Conservation (phyloP, 257 asterid species). For the Solanum chiquidenum region DNA sequence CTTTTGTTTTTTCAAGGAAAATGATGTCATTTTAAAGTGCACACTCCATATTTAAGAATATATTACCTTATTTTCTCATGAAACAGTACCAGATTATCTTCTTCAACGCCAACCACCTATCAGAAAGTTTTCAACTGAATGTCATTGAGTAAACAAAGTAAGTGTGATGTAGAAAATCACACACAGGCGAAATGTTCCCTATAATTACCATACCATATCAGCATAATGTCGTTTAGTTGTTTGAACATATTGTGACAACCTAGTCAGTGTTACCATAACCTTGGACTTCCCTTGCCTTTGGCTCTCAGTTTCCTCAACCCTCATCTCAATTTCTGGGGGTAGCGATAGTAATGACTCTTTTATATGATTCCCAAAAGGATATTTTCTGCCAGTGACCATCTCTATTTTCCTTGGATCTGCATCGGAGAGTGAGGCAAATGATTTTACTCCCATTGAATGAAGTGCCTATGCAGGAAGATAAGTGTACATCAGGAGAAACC, state of each 20-base stretch:
- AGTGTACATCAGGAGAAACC: neutral
- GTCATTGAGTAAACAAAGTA: neutral
- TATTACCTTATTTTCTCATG: slow-evolving; percentile 81
- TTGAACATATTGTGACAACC: slow-evolving; percentile 50
- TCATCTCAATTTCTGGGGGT: slow-evolving; percentile 84
- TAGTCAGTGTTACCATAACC: slow-evolving; percentile 63
- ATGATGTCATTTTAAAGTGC: neutral
- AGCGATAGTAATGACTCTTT: slow-evolving; percentile 67
- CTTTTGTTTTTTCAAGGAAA: neutral
- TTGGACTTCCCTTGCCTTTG: slow-evolving; percentile 64
- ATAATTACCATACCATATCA: slow-evolving; percentile 53
- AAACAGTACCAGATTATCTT: slow-evolving; percentile 59
- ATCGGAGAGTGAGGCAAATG: slow-evolving; percentile 64
- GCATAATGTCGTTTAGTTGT: slow-evolving; percentile 71
- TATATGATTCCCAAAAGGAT: slow-evolving; percentile 92
- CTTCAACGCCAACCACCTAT: slow-evolving; percentile 75
- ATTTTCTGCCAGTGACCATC: slow-evolving; percentile 79
- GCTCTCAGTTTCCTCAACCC: slow-evolving; percentile 43
- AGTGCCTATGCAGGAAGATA: slow-evolving; percentile 48
- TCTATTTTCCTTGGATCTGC: slow-evolving; percentile 98
- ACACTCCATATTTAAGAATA: neutral
- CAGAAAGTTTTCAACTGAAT: slow-evolving; percentile 4
- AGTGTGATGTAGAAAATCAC: neutral
- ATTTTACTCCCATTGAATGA: slow-evolving; percentile 81
- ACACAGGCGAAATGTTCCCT: neutral